Evolutionary conservation across 2,329 filamentous ascomycete genomes (phyloP).

Genomic region (Pseudogymnoascus sp.): DNA sequence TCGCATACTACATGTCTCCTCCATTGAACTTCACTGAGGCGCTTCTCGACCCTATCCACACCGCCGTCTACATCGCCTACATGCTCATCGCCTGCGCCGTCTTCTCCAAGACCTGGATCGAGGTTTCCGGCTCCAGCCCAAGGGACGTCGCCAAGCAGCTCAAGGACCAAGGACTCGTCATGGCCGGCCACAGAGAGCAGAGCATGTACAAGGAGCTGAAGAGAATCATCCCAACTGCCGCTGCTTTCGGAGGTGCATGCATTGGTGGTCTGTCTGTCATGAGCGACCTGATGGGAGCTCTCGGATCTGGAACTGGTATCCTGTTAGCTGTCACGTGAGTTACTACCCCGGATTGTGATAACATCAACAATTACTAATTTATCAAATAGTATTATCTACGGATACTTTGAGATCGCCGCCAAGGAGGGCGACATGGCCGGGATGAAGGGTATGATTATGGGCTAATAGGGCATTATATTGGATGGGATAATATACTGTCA

Average conservation of each 20-base stretch:
- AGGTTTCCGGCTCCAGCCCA: conserved; percentile 95
- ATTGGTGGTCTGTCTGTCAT: conserved; percentile 95
- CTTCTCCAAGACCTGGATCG: conserved; percentile 99
- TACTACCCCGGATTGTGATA: conserved; percentile 8
- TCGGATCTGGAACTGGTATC: conserved; percentile 96
- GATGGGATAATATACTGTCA: conserved; percentile 8
- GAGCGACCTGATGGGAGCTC: conserved; percentile 89
- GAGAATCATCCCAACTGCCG: conserved; percentile 96
- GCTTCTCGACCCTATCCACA: conserved; percentile 93
- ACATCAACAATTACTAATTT: conserved; percentile 30
- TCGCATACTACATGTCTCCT: conserved; percentile 99
- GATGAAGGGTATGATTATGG: conserved; percentile 67
- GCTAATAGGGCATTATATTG: conserved; percentile 34
- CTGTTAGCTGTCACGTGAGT: conserved; percentile 96
- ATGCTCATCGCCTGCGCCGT: conserved; percentile 96
- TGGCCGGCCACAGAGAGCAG: conserved; percentile 99
- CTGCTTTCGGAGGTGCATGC: conserved; percentile 96
- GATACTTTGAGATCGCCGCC: conserved; percentile 98
- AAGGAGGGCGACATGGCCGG: conserved; percentile 94
- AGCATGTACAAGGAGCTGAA: conserved; percentile 99
- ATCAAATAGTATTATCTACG: conserved; percentile 78
- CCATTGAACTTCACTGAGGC: conserved; percentile 97
- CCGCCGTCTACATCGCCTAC: conserved; percentile 87
- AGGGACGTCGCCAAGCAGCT: conserved; percentile 98
- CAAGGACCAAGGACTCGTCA: conserved; percentile 98